phyloP scores from a whole-genome alignment of 1,284 basidiomycete species.

The Puccinia polysora region DNA sequence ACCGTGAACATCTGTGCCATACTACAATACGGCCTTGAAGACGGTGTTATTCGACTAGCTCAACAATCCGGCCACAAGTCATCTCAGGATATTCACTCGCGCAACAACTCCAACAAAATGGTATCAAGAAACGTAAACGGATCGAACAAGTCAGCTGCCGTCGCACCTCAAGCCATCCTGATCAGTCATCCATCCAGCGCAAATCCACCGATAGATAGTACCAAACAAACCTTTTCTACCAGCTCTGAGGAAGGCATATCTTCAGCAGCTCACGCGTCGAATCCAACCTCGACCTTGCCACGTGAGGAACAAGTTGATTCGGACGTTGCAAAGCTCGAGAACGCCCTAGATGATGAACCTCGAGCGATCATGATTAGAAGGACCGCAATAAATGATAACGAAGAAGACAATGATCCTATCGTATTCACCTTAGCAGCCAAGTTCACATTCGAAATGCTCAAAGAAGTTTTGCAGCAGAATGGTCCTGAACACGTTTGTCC shows the following conservation, averaged over 20 bases:
- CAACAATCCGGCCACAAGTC: constrained; percentile 8
- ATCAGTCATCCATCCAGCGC: constrained; percentile 8
- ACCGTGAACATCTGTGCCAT: constrained; percentile 73
- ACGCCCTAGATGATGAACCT: constrained; percentile 4
- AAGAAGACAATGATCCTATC: constrained; percentile 57
- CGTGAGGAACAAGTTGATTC: neutral
- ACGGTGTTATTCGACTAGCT: constrained; percentile 63
- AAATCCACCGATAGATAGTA: neutral
- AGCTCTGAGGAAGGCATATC: constrained; percentile 25
- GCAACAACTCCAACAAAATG: neutral
- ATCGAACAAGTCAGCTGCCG: constrained; percentile 44
- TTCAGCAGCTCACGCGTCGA: neutral
- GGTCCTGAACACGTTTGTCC: constrained; percentile 57
- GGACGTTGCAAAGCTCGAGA: neutral
- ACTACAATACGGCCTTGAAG: constrained; percentile 79
- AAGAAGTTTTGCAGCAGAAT: constrained; percentile 60
- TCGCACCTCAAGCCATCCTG: constrained; percentile 40
- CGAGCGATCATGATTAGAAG: constrained; percentile 29
- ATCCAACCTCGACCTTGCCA: neutral
- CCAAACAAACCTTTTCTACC: constrained; percentile 13
- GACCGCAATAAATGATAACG: constrained; percentile 24
- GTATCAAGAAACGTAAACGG: constrained; percentile 16
- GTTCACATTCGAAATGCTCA: constrained; percentile 73
- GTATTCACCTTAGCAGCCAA: constrained; percentile 69
- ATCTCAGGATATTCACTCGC: constrained; percentile 8